phyloP scores from a whole-genome alignment of 2,329 filamentous ascomycete species.

The Ophiostoma quercus region DNA sequence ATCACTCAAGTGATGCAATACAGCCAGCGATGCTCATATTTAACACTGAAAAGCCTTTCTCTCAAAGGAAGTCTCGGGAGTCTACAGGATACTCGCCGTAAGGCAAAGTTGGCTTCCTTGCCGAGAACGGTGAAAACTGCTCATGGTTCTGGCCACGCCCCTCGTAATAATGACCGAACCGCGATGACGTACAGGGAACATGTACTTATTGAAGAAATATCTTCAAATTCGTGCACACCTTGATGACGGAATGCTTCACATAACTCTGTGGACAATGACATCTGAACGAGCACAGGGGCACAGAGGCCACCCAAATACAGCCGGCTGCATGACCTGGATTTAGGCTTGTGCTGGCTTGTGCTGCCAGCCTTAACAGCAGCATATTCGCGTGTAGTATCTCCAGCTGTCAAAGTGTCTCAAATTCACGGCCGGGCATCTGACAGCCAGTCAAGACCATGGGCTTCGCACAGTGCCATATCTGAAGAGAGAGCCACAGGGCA shows the following conservation, averaged over 20 bases:
- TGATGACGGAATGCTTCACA: background rate
- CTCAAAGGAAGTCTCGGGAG: background rate
- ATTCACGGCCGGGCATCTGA: background rate
- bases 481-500: background rate
- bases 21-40: background rate
- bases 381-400: background rate
- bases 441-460: background rate
- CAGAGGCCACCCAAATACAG: background rate
- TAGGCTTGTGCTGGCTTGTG: background rate
- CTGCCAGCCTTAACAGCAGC: background rate
- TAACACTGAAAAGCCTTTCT: background rate
- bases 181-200: background rate
- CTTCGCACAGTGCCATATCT: background rate
- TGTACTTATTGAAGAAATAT: background rate
- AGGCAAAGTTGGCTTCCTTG: background rate
- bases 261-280: background rate
- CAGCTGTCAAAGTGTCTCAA: background rate
- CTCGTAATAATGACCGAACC: background rate
- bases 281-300: background rate
- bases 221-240: background rate
- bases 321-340: background rate
- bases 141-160: background rate
- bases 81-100: background rate
- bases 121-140: constrained; percentile 6
- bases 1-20: background rate